A percentile compares a stretch with the other conserved stretches of the same genome.
phyloP scores from a whole-genome alignment of 768 basidiomycete species.

The Mycena maculata region DNA sequence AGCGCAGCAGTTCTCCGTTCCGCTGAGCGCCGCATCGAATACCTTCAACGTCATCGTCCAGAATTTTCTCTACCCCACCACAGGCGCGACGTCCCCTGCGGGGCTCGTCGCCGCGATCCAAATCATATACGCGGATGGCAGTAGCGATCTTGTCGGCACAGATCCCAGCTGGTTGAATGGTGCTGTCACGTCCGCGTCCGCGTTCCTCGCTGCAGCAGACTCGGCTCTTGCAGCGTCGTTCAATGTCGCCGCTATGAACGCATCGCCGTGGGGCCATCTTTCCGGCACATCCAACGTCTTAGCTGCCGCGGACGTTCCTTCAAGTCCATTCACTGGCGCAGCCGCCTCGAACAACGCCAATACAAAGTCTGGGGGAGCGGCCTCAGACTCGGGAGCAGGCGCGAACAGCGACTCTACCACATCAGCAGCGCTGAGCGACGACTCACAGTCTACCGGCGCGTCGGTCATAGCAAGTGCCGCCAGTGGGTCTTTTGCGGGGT shows the following conservation, averaged over 20 bases:
- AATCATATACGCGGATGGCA: slow-evolving; percentile 11
- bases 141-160: slow-evolving; percentile 14
- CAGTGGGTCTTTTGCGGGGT: background rate
- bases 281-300: slow-evolving; percentile 13
- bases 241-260: background rate
- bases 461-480: too few relatives aligned
- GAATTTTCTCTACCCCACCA: background rate
- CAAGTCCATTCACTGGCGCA: slow-evolving; percentile 6
- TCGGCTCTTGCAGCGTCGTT: slow-evolving; percentile 2
- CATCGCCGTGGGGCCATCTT: background rate
- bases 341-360: background rate
- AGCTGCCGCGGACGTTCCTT: slow-evolving; percentile 9
- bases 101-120: slow-evolving; percentile 18
- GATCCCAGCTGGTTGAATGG: slow-evolving; percentile 27
- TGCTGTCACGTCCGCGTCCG: background rate
- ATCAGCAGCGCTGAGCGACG: background rate
- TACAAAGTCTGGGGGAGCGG: background rate
- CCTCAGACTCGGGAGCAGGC: background rate
- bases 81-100: background rate
- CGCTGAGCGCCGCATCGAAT: slow-evolving; percentile 8
- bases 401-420: background rate
- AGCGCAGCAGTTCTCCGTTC: slow-evolving; percentile 16
- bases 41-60: slow-evolving; percentile 11
- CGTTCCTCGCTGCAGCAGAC: slow-evolving; percentile 15
- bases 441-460: background rate